Evolutionary conservation across 352 stramenopile genomes (phyloP).

Genomic region (Globisporangium rhizosaccharum): DNA sequence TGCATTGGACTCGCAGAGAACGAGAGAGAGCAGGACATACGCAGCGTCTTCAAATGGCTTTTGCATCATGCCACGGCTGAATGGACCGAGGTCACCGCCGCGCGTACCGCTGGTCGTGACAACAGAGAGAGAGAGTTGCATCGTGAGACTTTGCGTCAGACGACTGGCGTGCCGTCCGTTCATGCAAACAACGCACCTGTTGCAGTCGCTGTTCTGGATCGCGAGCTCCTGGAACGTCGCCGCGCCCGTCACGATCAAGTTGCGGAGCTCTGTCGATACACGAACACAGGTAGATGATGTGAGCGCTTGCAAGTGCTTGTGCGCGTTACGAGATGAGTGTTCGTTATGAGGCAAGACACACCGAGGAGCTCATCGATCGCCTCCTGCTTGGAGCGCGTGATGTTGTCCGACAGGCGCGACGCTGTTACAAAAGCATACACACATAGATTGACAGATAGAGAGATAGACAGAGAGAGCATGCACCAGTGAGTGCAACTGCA

Average conservation of each 20-base stretch:
- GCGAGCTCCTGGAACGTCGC: slow-evolving; percentile 78
- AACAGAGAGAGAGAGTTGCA: background rate
- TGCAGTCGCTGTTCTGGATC: slow-evolving; percentile 82
- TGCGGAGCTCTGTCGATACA: slow-evolving; percentile 42
- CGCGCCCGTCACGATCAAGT: slow-evolving; percentile 75
- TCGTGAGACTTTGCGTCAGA: background rate
- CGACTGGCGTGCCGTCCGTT: too few species aligned
- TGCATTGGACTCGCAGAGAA: background rate
- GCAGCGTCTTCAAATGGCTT: slow-evolving; percentile 90
- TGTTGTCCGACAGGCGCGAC: slow-evolving; percentile 86
- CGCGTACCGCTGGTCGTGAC: slow-evolving; percentile 40
- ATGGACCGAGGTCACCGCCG: slow-evolving; percentile 89
- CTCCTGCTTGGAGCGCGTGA: slow-evolving; percentile 89
- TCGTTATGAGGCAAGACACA: slow-evolving; percentile 10
- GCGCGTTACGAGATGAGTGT: slow-evolving; percentile 5
- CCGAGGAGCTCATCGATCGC: slow-evolving; percentile 80
- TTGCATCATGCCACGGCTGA: slow-evolving; percentile 88
- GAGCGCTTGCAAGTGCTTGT: background rate
- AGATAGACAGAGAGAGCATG: slow-evolving; percentile 37
- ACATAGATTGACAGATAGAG: slow-evolving; percentile 38
- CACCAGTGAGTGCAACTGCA: background rate
- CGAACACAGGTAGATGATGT: background rate
- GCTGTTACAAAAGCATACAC: slow-evolving; percentile 22
- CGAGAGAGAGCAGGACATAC: slow-evolving; percentile 16
- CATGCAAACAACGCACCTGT: slow-evolving; percentile 21